Evolutionary conservation across 2,329 filamentous ascomycete genomes (phyloP), one percentile per base, ranked within the genome.

Genomic region (Neurospora sp.): DNA sequence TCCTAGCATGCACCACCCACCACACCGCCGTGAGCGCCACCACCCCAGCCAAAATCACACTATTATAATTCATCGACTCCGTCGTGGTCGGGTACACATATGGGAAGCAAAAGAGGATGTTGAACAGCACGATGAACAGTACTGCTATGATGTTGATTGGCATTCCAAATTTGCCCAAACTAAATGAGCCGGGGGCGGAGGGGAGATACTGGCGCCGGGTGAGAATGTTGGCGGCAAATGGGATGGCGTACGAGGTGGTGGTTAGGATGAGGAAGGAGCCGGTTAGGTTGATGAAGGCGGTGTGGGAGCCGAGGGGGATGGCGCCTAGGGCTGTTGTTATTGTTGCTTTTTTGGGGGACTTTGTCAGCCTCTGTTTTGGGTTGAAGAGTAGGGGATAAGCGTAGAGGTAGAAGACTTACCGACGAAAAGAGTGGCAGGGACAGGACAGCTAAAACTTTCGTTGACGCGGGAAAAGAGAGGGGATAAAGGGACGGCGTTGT

Each of bases 71-170:
- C 84, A 85, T 85, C 1, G 77, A 73, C 28, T 79, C 77, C n/a
- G 75, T 75, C 0, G 78, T 80, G 1, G 80, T 80, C 1, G 82
- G 83, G n/a, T 83, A 71, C 10, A 76, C 77, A 72, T 78, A 83
- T 23, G 82, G 86, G 79, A 89, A 88, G 75, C 85, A 88, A 78
- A 86, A 89, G 70, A 89, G 84, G n/a, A 87, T 79, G 68, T 86
- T 81, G 73, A 88, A 88, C 23, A 86, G 78, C 1, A 82, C 74
- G 69, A 88, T 88, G 68, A 87, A 84, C 52, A 83, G 74, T 17
- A 86, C 84, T 6, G 85, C 80, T 4, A 83, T 72, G 11, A 78
- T 69, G 73, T 88, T 88, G 74, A 88, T 75, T 2, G 78, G 71
- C 52, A 79, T 83, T 1, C 86, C 86, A n/a, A 82, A 76, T 5